Conservation (phyloP, 345 rosid species). For the Raphanus sativus region DNA sequence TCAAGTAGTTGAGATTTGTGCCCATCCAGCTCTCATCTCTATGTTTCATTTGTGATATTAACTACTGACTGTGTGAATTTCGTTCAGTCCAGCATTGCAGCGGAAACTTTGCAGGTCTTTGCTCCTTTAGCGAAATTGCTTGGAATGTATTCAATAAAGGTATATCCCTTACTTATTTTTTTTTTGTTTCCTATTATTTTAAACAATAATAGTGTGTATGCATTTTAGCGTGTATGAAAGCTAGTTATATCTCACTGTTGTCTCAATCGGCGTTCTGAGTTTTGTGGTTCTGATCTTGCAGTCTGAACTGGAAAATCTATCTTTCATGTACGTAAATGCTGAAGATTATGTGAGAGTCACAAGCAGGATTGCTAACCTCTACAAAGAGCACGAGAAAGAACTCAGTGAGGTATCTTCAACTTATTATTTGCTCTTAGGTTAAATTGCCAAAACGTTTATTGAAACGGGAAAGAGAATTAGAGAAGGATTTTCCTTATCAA, state of each 20-base stretch:
- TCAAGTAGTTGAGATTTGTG: slow-evolving; percentile 13
- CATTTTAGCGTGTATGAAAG: background rate
- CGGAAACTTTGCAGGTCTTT: slow-evolving; percentile 94
- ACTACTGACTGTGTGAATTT: slow-evolving; percentile 36
- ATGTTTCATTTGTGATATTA: slow-evolving; percentile 18
- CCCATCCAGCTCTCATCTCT: slow-evolving; percentile 14
- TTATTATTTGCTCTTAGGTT: background rate
- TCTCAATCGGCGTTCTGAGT: slow-evolving; percentile 23
- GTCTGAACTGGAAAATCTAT: slow-evolving; percentile 95
- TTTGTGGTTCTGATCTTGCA: slow-evolving; percentile 47
- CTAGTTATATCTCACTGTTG: slow-evolving; percentile 13
- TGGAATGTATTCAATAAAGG: slow-evolving; percentile 99
- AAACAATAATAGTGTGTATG: background rate
- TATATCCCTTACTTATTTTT: slow-evolving; percentile 21
- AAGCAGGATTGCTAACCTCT: slow-evolving; percentile 79
- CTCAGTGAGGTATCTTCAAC: slow-evolving; percentile 61
- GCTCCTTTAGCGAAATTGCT: slow-evolving; percentile 96
- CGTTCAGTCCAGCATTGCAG: slow-evolving; percentile 91
- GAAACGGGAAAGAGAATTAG: slow-evolving; percentile 3
- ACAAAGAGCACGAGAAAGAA: slow-evolving; percentile 88
- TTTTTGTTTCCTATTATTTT: background rate
- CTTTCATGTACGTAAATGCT: slow-evolving; percentile 90
- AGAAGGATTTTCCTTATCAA: slow-evolving; percentile 3
- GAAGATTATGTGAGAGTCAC: slow-evolving; percentile 85
- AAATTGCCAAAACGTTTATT: slow-evolving; percentile 8